Base-by-base conservation (phyloP, 2,329 filamentous ascomycete species). In the Nectriaceae sp. region DNA sequence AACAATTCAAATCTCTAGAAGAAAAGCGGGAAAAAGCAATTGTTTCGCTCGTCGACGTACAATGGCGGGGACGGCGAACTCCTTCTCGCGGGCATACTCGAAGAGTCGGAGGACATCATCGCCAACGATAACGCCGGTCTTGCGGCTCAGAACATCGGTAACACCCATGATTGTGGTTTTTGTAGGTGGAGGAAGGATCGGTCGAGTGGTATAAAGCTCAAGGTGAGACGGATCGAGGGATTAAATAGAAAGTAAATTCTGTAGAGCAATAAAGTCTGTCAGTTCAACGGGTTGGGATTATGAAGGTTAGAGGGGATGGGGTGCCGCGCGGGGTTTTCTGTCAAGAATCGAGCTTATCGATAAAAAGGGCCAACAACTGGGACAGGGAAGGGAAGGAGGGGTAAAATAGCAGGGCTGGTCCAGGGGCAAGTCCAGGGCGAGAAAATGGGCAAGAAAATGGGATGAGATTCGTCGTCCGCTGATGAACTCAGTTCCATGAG, bases 61-160 rank as follows among this genome's bases (percentile, higher is more conserved):
- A 71, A 91, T 85, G 67, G 90, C 90, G 52, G 90, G 92, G 64
- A 97, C 90, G 65, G 92, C 92, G 68, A 91, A 96, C 58, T 87
- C 77, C 69, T 96, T 82, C 79, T 94, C 82, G 71, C 92, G 88
- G 61, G 89, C 89, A 74, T 97, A 90, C 75, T 92, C 82, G 79
- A 97, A 96, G 67, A 96, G 88, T 63, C 71, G 73, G 50, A 77
- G 69, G 54, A 79, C 76, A 64, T 79, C 76, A 59, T 79, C 75
- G 60, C 76, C 76, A 56, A 77, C 75, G 66, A 79, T 77, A 69
- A 79, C 76, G 59, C 76, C 76, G 53, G 75, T 63, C 73, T 79
- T 78, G 60, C 76, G 73, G 67, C 71, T 76, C 55, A 79, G 68
- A 55, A 75, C 73, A 57, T 71, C 69, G 46, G 60, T 62, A 47